These are phyloP conservation scores for Dipodascus geniculatus DNA, from an alignment of 805 yeast species.

Conservation along the genomic window DNA sequence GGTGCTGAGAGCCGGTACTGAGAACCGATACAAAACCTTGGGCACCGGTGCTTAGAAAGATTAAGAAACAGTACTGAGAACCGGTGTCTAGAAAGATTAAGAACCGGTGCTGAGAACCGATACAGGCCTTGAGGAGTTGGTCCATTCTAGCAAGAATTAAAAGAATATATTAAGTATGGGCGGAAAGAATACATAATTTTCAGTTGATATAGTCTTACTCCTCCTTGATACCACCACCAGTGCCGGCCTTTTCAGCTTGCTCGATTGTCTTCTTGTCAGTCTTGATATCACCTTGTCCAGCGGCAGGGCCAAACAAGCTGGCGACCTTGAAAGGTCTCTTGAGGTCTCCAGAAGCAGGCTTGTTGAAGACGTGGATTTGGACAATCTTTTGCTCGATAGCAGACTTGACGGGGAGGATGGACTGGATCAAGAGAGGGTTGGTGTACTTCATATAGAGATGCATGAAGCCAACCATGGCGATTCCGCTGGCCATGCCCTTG, in stretches of 20 bases:
- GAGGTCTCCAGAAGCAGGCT: slow-evolving; percentile 76
- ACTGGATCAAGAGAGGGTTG: slow-evolving; percentile 92
- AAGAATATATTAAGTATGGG: no score
- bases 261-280: slow-evolving; percentile 83
- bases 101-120: no score
- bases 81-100: no score
- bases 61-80: no score
- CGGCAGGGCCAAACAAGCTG: slow-evolving; percentile 47
- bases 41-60: no score
- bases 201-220: no score
- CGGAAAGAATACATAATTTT: no score
- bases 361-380: slow-evolving; percentile 77
- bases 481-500: slow-evolving; percentile 73
- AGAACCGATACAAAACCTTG: no score
- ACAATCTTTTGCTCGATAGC: slow-evolving; percentile 86
- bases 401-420: slow-evolving; percentile 78
- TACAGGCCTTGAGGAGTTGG: no score
- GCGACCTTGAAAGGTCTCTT: slow-evolving; percentile 95
- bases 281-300: slow-evolving; percentile 37
- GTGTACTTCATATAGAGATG: slow-evolving; percentile 95
- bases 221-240: slow-evolving; percentile 78
- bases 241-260: slow-evolving; percentile 73
- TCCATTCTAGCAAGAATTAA: no score
- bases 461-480: slow-evolving; percentile 98
- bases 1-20: no score